Conservation (phyloP, 768 basidiomycete species). For the Coprinopsis cinerea region DNA sequence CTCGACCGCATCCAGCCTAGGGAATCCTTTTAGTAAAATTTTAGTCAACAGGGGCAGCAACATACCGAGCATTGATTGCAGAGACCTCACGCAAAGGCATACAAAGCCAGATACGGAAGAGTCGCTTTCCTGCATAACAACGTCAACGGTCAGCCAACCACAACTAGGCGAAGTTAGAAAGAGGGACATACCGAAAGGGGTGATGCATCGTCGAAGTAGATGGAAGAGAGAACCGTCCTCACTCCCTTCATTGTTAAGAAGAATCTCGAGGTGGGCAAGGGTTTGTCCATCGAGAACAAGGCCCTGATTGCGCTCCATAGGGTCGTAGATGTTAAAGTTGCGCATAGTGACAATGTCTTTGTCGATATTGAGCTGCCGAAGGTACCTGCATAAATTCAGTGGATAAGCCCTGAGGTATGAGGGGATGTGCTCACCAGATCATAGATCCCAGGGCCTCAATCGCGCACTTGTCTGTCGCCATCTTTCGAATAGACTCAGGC, state of each 20-base stretch:
- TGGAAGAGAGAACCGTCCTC: slow-evolving; percentile 86
- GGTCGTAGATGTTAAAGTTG: slow-evolving; percentile 97
- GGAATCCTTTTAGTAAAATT: neutral
- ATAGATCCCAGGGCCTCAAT: slow-evolving; percentile 87
- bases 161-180: too few relatives aligned
- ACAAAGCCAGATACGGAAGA: slow-evolving; percentile 96
- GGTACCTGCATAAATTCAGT: slow-evolving; percentile 43
- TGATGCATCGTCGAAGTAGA: slow-evolving; percentile 76
- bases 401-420: slow-evolving; percentile 22
- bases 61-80: slow-evolving; percentile 87
- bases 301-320: slow-evolving; percentile 84
- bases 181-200: slow-evolving; percentile 72
- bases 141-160: too few relatives aligned
- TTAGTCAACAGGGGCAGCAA: neutral
- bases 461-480: slow-evolving; percentile 59
- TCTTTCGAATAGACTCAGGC: slow-evolving; percentile 70
- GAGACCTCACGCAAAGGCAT: slow-evolving; percentile 77
- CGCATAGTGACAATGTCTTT: slow-evolving; percentile 92
- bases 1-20: slow-evolving; percentile 88
- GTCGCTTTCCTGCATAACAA: slow-evolving; percentile 66
- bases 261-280: slow-evolving; percentile 89
- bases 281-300: slow-evolving; percentile 92
- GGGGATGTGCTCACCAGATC: slow-evolving; percentile 62
- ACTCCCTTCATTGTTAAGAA: slow-evolving; percentile 91
- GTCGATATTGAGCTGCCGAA: slow-evolving; percentile 92